Conservation (phyloP, 805 yeast species). For the Kuraishia capsulata region DNA sequence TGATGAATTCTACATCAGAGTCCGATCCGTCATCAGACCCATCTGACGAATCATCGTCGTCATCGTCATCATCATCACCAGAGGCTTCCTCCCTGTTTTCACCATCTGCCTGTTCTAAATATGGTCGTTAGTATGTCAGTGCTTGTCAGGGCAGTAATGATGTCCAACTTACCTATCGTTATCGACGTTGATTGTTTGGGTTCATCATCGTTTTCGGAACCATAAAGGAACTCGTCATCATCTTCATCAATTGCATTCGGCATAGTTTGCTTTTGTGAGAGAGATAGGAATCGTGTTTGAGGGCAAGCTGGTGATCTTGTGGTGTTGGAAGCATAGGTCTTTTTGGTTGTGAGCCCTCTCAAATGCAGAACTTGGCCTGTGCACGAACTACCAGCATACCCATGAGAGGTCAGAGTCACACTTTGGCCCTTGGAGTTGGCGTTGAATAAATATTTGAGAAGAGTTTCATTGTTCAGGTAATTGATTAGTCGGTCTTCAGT, state of each 20-base stretch:
- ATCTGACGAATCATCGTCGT: slow-evolving; percentile 32
- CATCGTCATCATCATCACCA: slow-evolving; percentile 30
- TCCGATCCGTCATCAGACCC: slow-evolving; percentile 37
- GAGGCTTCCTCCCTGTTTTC: slow-evolving; percentile 10
- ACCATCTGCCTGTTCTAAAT: slow-evolving; percentile 13
- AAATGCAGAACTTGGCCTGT: too few species aligned
- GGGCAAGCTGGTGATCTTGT: too few species aligned
- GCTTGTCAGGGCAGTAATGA: too few species aligned
- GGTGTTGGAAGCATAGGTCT: too few species aligned
- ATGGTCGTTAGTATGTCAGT: too few species aligned
- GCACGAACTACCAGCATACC: too few species aligned
- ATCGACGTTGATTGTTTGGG: slow-evolving; percentile 11
- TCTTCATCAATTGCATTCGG: slow-evolving; percentile 35
- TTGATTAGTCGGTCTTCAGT: too few species aligned
- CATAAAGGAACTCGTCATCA: slow-evolving; percentile 63
- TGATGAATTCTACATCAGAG: slow-evolving; percentile 74
- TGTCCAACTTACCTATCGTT: slow-evolving; percentile 12
- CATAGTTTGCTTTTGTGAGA: background rate
- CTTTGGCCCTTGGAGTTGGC: too few species aligned
- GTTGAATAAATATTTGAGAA: too few species aligned
- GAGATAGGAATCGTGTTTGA: background rate
- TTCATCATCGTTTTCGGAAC: slow-evolving; percentile 33
- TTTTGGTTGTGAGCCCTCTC: too few species aligned
- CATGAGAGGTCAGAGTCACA: too few species aligned
- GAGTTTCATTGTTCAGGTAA: too few species aligned